Base-by-base conservation (phyloP, 2,329 filamentous ascomycete species). In the Calonectria pteridis region DNA sequence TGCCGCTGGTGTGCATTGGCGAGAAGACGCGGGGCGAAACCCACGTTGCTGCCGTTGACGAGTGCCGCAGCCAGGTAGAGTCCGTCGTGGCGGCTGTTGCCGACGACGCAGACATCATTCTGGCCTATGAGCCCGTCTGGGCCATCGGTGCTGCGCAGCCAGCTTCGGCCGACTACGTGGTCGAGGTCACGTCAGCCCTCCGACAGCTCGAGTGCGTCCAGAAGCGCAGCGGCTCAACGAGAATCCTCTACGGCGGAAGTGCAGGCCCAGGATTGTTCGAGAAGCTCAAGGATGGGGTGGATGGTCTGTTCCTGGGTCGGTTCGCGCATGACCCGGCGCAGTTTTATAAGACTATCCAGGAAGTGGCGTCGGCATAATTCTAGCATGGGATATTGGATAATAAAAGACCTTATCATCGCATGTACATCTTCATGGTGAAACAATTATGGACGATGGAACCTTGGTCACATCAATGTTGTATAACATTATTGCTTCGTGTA, bases 101-200 rank as follows among this genome's bases (percentile, higher is more conserved):
- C 0, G 86, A 87, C 14, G 87, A 91, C 20, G 90, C 91, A 0
- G 93, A 95, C 62, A 89, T 97, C 6, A 90, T 96, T 9, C 88
- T 97, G 71, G 95, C 95, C 0, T 97, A 97, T 81, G 95, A 97
- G 86, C 95, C 95, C 10, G 94, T 97, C 1, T 97, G 95, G 95
- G 95, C 95, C 0, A 97, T 97, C 83, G 95, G 95, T 0, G 92
- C 94, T 13, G 86, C 89, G 1, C 87, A 93, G 79, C 94, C 95
- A 3, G 95, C 95, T 0, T 89, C 89, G 10, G 90, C 92, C 23
- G 92, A 93, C 74, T 93, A 97, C 81, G 93, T 97, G 0, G 89
- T 93, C 5, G 89, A 87, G 46, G 94, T 97, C 2, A 92, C 94
- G 20, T 88, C 89, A 78, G 91, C 90, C 23, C 88, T 96, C 63